These are phyloP conservation scores for Penicillium verrucosum DNA, from an alignment of 2,329 filamentous ascomycete genomes.

Conservation along the genomic window DNA sequence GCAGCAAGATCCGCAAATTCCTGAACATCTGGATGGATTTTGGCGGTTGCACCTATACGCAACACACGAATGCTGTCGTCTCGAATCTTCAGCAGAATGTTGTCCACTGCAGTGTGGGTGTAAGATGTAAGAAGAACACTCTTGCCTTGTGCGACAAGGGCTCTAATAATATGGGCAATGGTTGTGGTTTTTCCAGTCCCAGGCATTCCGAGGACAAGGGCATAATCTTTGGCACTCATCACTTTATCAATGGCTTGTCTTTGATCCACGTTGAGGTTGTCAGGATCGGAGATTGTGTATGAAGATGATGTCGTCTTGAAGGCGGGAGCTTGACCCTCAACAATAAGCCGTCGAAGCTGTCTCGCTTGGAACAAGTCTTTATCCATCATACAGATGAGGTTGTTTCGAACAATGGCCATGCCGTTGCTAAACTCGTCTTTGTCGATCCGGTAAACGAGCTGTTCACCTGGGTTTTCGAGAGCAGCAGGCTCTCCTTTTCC, in stretches of 20 bases:
- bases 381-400: conserved; percentile 88
- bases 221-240: conserved; percentile 92
- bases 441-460: conserved; percentile 75
- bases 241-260: conserved; percentile 85
- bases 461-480: conserved; percentile 45
- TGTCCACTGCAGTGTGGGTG: conserved; percentile 96
- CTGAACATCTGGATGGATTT: conserved; percentile 83
- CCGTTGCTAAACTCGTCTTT: conserved; percentile 99
- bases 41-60: conserved; percentile 78
- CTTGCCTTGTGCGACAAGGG: conserved; percentile 82
- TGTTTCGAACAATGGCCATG: conserved; percentile 92
- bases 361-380: conserved; percentile 67
- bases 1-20: conserved; percentile 78
- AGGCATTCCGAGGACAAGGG: conserved; percentile 96
- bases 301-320: conserved; percentile 68
- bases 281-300: conserved; percentile 56
- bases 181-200: conserved; percentile 98
- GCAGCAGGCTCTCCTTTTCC: conserved; percentile 50
- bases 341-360: conserved; percentile 73
- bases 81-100: conserved; percentile 89
- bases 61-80: conserved; percentile 73
- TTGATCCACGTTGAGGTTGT: conserved; percentile 80
- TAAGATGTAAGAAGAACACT: conserved; percentile 92
- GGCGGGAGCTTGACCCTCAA: conserved; percentile 68
- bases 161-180: conserved; percentile 93